A percentile compares a stretch with the other conserved stretches of the same genome.
Conservation (phyloP, 2,329 filamentous ascomycete species). For the Orbilia quercus region DNA sequence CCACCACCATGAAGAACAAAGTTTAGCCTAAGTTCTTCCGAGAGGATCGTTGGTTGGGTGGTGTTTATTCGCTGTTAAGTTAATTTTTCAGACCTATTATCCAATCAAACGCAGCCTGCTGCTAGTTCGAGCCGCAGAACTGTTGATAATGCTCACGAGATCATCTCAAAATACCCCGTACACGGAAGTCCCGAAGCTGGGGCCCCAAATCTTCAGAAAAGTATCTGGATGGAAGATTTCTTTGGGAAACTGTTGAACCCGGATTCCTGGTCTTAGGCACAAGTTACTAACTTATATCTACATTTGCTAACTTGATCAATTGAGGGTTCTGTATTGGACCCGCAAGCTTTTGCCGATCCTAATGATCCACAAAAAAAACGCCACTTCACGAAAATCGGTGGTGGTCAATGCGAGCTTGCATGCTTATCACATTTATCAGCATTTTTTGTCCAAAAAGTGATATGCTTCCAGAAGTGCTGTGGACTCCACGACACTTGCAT, state of each 20-base stretch:
- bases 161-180: slow-evolving; percentile 9
- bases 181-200: background rate
- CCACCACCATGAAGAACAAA: slow-evolving; percentile 21
- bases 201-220: no score
- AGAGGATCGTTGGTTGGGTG: slow-evolving; percentile 19
- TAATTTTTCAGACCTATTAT: no score
- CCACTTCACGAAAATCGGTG: background rate
- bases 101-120: background rate
- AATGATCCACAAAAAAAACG: background rate
- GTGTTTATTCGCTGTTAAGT: background rate
- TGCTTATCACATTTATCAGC: background rate
- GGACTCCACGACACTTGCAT: slow-evolving; percentile 29
- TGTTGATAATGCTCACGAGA: slow-evolving; percentile 35
- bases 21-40: slow-evolving; percentile 55
- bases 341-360: slow-evolving; percentile 9
- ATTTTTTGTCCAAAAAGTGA: background rate
- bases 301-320: background rate
- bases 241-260: slow-evolving; percentile 18
- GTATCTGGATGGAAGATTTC: no score
- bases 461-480: slow-evolving; percentile 32
- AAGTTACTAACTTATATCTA: no score
- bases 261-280: background rate
- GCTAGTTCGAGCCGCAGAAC: background rate
- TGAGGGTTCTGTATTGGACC: slow-evolving; percentile 9
- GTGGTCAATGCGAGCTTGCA: slow-evolving; percentile 54